Evolutionary conservation across 2,329 filamentous ascomycete genomes (phyloP).

Genomic region (Trichoderma oligosporum): DNA sequence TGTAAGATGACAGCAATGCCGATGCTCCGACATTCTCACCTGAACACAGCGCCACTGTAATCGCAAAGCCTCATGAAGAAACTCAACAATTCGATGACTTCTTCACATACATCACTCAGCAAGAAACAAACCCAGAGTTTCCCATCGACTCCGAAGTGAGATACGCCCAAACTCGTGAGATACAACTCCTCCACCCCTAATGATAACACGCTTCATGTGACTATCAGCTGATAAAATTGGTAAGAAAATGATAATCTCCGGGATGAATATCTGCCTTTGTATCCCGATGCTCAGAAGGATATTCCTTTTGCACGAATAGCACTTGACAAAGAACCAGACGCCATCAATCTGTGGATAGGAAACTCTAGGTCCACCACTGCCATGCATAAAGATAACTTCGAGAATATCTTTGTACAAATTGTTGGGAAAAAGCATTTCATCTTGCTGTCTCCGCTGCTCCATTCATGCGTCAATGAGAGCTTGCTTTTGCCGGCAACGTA

Average conservation of each 20-base stretch:
- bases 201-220: background rate
- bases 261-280: slow-evolving; percentile 64
- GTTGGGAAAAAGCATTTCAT: slow-evolving; percentile 71
- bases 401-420: slow-evolving; percentile 79
- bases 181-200: background rate
- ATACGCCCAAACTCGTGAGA: slow-evolving; percentile 71
- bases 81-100: slow-evolving; percentile 60
- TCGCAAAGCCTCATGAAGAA: slow-evolving; percentile 71
- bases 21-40: slow-evolving; percentile 34
- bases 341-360: slow-evolving; percentile 80
- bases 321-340: slow-evolving; percentile 62
- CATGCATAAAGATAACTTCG: slow-evolving; percentile 78
- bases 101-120: slow-evolving; percentile 55
- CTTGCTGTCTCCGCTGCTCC: slow-evolving; percentile 66
- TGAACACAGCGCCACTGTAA: slow-evolving; percentile 39
- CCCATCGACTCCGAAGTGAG: slow-evolving; percentile 47
- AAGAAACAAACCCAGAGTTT: slow-evolving; percentile 46
- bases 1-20: slow-evolving; percentile 32
- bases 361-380: slow-evolving; percentile 66
- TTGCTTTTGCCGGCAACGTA: slow-evolving; percentile 58
- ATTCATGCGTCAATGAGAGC: slow-evolving; percentile 65
- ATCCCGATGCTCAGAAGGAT: slow-evolving; percentile 57
- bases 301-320: slow-evolving; percentile 73
- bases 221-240: background rate
- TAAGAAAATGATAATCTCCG: slow-evolving; percentile 77